Evolutionary conservation across 2,329 filamentous ascomycete species (phyloP), one percentile per base, ranked within the genome.

Genomic region (Stachybotrys chlorohalonatus): DNA sequence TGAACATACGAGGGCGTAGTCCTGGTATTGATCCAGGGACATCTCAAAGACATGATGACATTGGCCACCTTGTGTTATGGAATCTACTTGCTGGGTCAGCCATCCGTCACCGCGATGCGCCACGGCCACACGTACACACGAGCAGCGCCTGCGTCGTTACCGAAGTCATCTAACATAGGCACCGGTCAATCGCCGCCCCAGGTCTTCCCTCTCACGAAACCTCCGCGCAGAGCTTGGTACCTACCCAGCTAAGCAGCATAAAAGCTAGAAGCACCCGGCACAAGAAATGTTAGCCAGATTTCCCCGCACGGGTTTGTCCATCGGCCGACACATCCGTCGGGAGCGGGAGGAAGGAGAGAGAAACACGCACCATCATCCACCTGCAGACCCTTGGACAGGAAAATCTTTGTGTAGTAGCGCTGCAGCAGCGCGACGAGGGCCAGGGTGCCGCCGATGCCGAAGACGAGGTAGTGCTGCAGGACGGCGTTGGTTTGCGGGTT

Each of bases 341-440:
- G 32, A 53, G 7, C 46, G 3, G 16, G 16, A 16, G 24, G 13
- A 16, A 31, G 15, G 47, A 11, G 11, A 31, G 3, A 56, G 15
- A 16, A 57, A 59, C 3, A 50, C 60, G 16, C 42, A 64, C 63
- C 57, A 55, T 66, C 63, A 48, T 65, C 63, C 30, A 64, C 54
- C 30, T 57, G 55, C 11, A 65, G 46, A 13, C 63, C 63, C 36
- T 59, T 59, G 3, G 61, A 60, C 2, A 66, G 55, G 47, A 62
- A 66, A 0, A 67, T 48, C 53, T 68, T 69, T 3, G 66, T 68
- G 55, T 69, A 70, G n/a, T 62, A 58, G 36, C 67, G 57, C 53
- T 70, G 66, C 1, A 55, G 17, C 5, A 69, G 47, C 4, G 60
- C 58, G 7, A 65, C 47, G 3, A 64, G 47, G 1, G 66, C 65